Percentiles rank a stretch among this genome's conserved stretches.
phyloP scores from a whole-genome alignment of 345 rosid genomes.

The Syzygium grande region DNA sequence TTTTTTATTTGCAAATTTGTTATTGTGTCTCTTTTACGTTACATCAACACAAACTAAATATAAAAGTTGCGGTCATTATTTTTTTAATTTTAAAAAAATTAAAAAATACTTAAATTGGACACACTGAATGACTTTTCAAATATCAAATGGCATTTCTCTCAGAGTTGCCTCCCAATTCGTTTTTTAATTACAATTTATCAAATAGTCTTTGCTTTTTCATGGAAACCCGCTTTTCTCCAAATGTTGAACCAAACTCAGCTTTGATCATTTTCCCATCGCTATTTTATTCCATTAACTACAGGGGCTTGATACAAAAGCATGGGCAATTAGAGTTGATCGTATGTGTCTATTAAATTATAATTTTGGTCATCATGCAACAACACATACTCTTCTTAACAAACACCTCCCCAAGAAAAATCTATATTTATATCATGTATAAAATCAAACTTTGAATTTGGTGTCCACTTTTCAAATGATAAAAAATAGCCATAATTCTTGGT shows the following conservation, averaged over 20 bases:
- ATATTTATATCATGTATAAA: too few species aligned
- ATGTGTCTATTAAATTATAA: too few species aligned
- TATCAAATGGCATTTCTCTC: background rate
- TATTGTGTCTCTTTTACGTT: background rate
- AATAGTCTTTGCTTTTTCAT: background rate
- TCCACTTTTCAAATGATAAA: too few species aligned
- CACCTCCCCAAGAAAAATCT: too few species aligned
- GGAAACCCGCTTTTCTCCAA: background rate
- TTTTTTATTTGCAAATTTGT: background rate
- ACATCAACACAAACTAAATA: background rate
- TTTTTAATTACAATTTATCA: background rate
- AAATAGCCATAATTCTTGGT: too few species aligned
- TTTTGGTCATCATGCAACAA: too few species aligned
- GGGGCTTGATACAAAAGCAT: too few species aligned
- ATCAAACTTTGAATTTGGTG: too few species aligned
- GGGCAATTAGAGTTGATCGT: too few species aligned
- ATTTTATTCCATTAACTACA: too few species aligned
- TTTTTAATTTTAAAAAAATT: fast-evolving
- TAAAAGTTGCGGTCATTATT: background rate
- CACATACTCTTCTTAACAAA: too few species aligned
- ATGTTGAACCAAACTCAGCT: background rate
- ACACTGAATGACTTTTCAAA: background rate
- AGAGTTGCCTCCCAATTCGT: background rate
- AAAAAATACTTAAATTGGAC: background rate
- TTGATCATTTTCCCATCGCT: too few species aligned